Evolutionary conservation across 148 eudicot genomes (phyloP).

Genomic region (Vaccinium corymbosum): DNA sequence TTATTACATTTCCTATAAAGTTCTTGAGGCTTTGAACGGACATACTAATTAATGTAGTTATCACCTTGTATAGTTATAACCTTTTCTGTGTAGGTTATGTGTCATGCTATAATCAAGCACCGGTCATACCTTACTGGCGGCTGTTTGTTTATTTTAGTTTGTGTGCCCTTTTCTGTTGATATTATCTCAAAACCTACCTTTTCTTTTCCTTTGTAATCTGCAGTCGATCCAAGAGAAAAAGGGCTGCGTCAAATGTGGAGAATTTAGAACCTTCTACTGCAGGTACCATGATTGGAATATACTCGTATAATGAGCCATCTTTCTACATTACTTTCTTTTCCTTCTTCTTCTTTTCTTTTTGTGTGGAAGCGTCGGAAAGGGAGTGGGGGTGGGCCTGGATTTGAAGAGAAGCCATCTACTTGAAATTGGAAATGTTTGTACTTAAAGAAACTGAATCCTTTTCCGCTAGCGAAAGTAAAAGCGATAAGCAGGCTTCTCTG

Average conservation of each 20-base stretch:
- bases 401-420: background rate
- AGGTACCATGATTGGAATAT: conserved; percentile 40
- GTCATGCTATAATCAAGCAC: background rate
- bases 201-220: conserved; percentile 7
- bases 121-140: background rate
- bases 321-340: background rate
- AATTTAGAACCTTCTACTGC: conserved; percentile 61
- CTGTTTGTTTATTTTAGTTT: background rate
- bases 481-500: background rate
- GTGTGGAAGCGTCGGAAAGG: background rate
- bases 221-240: conserved; percentile 81
- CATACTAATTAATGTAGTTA: background rate
- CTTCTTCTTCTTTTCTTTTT: background rate
- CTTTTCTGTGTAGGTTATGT: background rate
- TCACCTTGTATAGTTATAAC: background rate
- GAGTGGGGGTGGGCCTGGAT: background rate
- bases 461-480: background rate
- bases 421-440: background rate
- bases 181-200: background rate
- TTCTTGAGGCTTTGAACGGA: background rate
- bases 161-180: conserved; percentile 6
- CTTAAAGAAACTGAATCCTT: background rate
- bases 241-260: conserved; percentile 63
- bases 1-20: background rate
- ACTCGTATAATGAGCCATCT: background rate